phyloP scores from a whole-genome alignment of 1,284 basidiomycete species.

The Cerioporus squamosus region DNA sequence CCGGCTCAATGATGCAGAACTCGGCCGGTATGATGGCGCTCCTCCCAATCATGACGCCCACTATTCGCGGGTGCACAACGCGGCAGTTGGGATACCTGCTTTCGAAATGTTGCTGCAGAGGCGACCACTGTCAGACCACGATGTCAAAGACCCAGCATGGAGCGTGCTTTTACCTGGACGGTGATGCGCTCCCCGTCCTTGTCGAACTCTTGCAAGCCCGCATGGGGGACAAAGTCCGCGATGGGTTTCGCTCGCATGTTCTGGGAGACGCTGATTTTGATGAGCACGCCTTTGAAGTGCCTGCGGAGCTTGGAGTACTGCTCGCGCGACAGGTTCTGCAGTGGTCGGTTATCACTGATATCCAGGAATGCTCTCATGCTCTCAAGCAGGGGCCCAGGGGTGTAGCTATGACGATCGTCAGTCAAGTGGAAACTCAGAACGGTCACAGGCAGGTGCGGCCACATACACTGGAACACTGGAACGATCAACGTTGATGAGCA shows the following conservation, averaged over 20 bases:
- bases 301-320: constrained; percentile 34
- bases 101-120: constrained; percentile 19
- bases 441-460: too few relatives aligned
- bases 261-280: constrained; percentile 25
- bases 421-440: too few relatives aligned
- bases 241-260: constrained; percentile 25
- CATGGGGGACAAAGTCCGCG: constrained; percentile 25
- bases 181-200: constrained; percentile 37
- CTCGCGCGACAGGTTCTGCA: constrained; percentile 21
- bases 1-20: constrained; percentile 46
- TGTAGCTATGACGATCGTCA: constrained; percentile 34
- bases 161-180: constrained; percentile 36
- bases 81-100: constrained; percentile 19
- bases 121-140: too few relatives aligned
- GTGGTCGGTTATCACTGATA: constrained; percentile 19
- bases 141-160: too few relatives aligned
- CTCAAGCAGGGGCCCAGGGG: constrained; percentile 26
- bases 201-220: constrained; percentile 35
- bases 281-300: constrained; percentile 37
- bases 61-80: constrained; percentile 34
- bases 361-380: constrained; percentile 32
- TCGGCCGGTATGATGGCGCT: constrained; percentile 52
- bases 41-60: constrained; percentile 42
- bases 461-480: constrained; percentile 26
- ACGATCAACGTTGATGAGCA: constrained; percentile 32